Evolutionary conservation across 345 rosid species (phyloP).

Genomic region (Brassica cretica): DNA sequence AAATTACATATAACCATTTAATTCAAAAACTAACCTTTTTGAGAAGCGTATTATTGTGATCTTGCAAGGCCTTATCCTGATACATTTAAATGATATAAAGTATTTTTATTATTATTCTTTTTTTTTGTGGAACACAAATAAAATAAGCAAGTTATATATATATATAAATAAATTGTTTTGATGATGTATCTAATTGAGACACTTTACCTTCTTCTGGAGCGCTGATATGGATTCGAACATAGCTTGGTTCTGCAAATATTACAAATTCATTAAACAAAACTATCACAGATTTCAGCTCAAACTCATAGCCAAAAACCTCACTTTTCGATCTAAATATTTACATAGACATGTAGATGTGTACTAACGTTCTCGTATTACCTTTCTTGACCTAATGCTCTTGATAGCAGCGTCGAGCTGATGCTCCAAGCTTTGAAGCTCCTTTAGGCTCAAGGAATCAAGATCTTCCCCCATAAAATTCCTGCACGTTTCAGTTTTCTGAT

Average conservation of each 20-base stretch:
- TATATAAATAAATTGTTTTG: neutral
- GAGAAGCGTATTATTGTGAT: slow-evolving; percentile 63
- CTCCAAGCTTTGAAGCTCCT: slow-evolving; percentile 81
- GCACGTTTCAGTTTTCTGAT: neutral
- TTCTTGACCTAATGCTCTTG: slow-evolving; percentile 69
- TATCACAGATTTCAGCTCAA: neutral
- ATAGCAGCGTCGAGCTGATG: slow-evolving; percentile 76
- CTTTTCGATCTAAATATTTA: neutral
- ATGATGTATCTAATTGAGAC: neutral
- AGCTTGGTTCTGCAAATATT: slow-evolving; percentile 61
- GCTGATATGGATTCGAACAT: slow-evolving; percentile 78
- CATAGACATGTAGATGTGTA: neutral
- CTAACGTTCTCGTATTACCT: slow-evolving; percentile 44
- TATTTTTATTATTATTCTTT: neutral
- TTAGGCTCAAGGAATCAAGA: slow-evolving; percentile 64
- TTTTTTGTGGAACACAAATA: neutral
- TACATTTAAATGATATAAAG: neutral
- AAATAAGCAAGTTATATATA: neutral
- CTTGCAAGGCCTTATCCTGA: slow-evolving; percentile 75
- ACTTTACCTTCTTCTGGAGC: slow-evolving; percentile 80
- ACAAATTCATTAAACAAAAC: neutral
- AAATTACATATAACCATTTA: neutral
- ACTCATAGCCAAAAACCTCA: neutral
- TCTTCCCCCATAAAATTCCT: slow-evolving; percentile 95
- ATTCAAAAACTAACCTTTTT: slow-evolving; percentile 57